These are phyloP conservation scores for Naematelia aurantialba DNA, from an alignment of 768 basidiomycete species.

Conservation along the genomic window DNA sequence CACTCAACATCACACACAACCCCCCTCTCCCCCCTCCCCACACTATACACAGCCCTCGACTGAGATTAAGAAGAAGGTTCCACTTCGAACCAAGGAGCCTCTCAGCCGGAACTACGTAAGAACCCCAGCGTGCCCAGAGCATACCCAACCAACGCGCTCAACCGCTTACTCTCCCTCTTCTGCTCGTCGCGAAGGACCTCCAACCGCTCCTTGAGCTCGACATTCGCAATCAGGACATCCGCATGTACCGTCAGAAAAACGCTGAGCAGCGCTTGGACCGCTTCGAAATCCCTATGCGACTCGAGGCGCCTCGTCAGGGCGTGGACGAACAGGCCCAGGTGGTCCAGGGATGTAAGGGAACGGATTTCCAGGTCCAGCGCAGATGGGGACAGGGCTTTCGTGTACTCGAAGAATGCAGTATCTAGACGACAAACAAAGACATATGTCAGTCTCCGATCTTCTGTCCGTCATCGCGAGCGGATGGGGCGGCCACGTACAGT, in stretches of 20 bases:
- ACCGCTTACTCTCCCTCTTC: constrained; percentile 68
- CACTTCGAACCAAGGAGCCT: background rate
- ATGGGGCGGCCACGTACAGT: constrained; percentile 61
- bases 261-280: constrained; percentile 79
- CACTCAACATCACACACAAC: too few species aligned
- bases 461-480: too few species aligned
- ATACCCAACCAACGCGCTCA: constrained; percentile 54
- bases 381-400: constrained; percentile 83
- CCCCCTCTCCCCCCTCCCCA: too few species aligned
- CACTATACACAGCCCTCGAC: too few species aligned
- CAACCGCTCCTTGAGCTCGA: constrained; percentile 62
- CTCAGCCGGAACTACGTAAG: constrained; percentile 29
- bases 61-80: too few species aligned
- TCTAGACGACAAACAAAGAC: constrained; percentile 58
- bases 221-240: constrained; percentile 67
- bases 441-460: too few species aligned
- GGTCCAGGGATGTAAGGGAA: constrained; percentile 64
- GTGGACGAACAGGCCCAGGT: constrained; percentile 65
- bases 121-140: constrained; percentile 51
- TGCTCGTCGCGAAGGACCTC: constrained; percentile 64
- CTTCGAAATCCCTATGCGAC: constrained; percentile 88
- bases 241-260: constrained; percentile 82
- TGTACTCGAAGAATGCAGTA: constrained; percentile 74
- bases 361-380: constrained; percentile 87
- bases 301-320: constrained; percentile 69